Evolutionary conservation across 208 protist species (phyloP), one percentile per base, ranked within the genome.

Genomic region (Wallacemonas sp.): DNA sequence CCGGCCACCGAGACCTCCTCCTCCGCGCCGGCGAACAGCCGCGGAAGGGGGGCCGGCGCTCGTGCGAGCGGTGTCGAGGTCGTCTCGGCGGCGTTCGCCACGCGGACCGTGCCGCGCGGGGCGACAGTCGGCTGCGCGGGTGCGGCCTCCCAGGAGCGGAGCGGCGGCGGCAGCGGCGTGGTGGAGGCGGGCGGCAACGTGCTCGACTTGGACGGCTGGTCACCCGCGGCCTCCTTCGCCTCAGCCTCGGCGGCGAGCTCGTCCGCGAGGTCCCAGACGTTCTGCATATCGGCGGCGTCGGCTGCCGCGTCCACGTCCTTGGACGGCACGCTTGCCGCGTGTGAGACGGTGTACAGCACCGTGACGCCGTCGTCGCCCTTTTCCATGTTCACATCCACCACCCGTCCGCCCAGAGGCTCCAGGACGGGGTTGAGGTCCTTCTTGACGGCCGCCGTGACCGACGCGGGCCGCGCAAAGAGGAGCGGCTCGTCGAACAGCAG

Each of bases 241-340:
- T 10, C 29, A 11, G 8, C 38, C 52, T 8, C n/a, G 5, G 26
- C 2, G 4, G 52, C 52, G 10, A 59, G 32, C n/a, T 41, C 32
- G 32, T 59, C 52, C 7, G 52, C 52, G 32, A 59, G 52, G 52
- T 59, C 31, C 52, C 52, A 59, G n/a, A 42, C 22, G 52, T 59
- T 16, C 22, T 59, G 31, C 52, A 59, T 59, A 10, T 59, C 52
- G 16, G 52, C 52, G 3, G 5, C 26, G n/a, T 59, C 52, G 4
- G 52, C 52, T 4, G 28, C 16, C 12, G 16, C 10, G 52, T 59
- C 52, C 7, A 59, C 28, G 4, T 33, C 36, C 10, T 10, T 20
- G 5, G 52, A 44, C 3, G 52, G 31, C 16, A 26, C 22, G 26
- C n/a, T 11, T 11, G 52, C 26, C 10, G 3, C 29, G 52, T 59